Base-by-base conservation (phyloP, 768 basidiomycete genomes). In the Lactifluus rugatus region DNA sequence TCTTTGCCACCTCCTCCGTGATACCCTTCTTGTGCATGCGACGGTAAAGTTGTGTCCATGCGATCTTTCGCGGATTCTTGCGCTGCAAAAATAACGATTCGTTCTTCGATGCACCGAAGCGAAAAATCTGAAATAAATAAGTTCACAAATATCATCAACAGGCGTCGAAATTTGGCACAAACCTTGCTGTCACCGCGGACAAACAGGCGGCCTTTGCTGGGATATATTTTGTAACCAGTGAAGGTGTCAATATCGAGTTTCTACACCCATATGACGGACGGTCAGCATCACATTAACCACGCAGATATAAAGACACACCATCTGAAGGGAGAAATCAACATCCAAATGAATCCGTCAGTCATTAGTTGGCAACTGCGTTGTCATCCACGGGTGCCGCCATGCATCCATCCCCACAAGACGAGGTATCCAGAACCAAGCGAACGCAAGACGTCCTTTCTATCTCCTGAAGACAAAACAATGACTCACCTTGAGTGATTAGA, bases 11-110 rank as follows among this genome's bases (percentile, higher is more conserved):
- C 76, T 98, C 95, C 77, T 98, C 95, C 51, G 93, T 93, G 73
- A 98, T 84, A 73, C 96, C 96, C 85, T 99, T 99, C 85, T 95
- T 96, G 84, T 98, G 96, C 87, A 96, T 91, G 67, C 93, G 88
- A 65, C 91, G 88, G 81, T 89, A 95, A 62, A 88, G 82, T 67
- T 78, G 75, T 39, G 95, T 98, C 95, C 95, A 98, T 63, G 95
- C 87, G 76, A 98, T 93, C 84, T 98, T 98, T 72, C 96, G 91
- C 52, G 96, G 96, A 81, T 99, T 98, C 81, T 99, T 99, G 78
- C 95, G 90, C 75, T 99, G 96, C 58, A 89, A 78, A 85, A 98
- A 98, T 65, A 99, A 87, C 61, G 95, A 97, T 62, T 93, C 81
- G 70, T 84, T 89, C 83, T 98, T 98, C 64, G 90, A 89, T 71